Evolutionary conservation across 768 basidiomycete genomes (phyloP).

Genomic region (Cystobasidiopsis lactophilus): DNA sequence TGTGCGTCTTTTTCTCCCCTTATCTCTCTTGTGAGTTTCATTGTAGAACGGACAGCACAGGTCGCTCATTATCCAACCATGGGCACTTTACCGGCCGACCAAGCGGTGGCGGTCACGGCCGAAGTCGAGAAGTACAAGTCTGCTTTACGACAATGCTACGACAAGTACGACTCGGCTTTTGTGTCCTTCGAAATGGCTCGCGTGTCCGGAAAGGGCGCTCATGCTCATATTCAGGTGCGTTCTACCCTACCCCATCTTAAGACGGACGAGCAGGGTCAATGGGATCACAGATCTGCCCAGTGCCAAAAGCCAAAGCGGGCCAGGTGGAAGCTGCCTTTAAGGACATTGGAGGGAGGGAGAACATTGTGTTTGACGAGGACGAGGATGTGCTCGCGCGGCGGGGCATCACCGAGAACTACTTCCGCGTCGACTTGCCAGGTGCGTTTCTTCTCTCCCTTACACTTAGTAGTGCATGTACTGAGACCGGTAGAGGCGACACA

Average conservation of each 20-base stretch:
- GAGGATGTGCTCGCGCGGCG: conserved; percentile 36
- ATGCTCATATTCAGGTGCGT: conserved; percentile 66
- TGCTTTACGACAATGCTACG: conserved; percentile 49
- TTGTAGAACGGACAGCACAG: conserved; percentile 12
- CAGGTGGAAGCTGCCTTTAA: conserved; percentile 50
- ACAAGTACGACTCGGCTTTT: conserved; percentile 41
- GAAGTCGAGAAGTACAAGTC: conserved; percentile 69
- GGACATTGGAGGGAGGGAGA: conserved; percentile 41
- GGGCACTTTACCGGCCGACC: conserved; percentile 53
- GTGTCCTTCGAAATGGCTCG: conserved; percentile 78
- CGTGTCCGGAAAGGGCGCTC: conserved; percentile 62
- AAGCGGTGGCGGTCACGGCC: conserved; percentile 47
- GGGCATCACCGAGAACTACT: conserved; percentile 36
- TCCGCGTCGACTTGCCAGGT: conserved; percentile 62
- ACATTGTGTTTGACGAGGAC: conserved; percentile 55
- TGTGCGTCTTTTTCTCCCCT: conserved; percentile 20
- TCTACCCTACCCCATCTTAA: too few relatives aligned
- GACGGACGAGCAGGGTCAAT: too few relatives aligned
- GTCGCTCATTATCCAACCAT: conserved; percentile 80
- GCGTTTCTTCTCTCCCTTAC: too few relatives aligned
- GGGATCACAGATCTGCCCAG: conserved; percentile 31
- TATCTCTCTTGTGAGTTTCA: too few relatives aligned
- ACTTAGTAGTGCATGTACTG: too few relatives aligned
- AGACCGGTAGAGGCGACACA: too few relatives aligned
- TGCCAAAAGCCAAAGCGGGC: conserved; percentile 41